phyloP scores from a whole-genome alignment of 371 early-diverging fungal species.

The Rhizopus sp. region DNA sequence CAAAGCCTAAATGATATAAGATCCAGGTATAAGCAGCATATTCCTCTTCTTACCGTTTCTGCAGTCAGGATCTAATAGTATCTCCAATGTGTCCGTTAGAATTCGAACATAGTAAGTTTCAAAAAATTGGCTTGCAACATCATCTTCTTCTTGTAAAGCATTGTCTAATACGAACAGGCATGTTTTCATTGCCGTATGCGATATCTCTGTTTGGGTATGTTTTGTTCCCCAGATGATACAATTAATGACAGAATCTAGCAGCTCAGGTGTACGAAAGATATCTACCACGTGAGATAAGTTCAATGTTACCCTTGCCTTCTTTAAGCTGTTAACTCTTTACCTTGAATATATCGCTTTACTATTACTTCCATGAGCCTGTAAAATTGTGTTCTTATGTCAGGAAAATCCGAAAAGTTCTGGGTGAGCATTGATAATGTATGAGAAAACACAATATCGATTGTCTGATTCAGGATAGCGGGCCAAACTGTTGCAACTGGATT shows the following conservation, averaged over 20 bases:
- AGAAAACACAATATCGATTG: slow-evolving; percentile 82
- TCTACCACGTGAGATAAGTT: slow-evolving; percentile 47
- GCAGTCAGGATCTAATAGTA: slow-evolving; percentile 91
- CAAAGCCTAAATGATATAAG: slow-evolving; percentile 66
- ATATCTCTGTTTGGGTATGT: slow-evolving; percentile 92
- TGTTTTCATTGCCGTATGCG: slow-evolving; percentile 83
- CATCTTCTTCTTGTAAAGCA: slow-evolving; percentile 61
- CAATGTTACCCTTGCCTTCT: not conserved
- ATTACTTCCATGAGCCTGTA: slow-evolving; percentile 83
- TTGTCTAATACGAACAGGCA: slow-evolving; percentile 77
- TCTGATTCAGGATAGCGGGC: slow-evolving; percentile 39
- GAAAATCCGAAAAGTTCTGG: slow-evolving; percentile 90
- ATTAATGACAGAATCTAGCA: slow-evolving; percentile 81
- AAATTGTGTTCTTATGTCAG: slow-evolving; percentile 90
- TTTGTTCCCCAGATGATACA: slow-evolving; percentile 95
- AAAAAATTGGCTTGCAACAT: slow-evolving; percentile 82
- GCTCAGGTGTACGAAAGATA: slow-evolving; percentile 60
- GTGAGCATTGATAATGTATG: slow-evolving; percentile 92
- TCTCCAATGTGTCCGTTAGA: slow-evolving; percentile 86
- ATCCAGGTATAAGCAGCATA: not conserved
- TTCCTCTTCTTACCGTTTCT: slow-evolving; percentile 72
- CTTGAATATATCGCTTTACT: slow-evolving; percentile 74
- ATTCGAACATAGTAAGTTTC: slow-evolving; percentile 81
- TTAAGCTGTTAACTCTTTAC: slow-evolving; percentile 26
- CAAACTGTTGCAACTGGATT: slow-evolving; percentile 7